phyloP scores from a whole-genome alignment of 768 basidiomycete species.

The Chiua virens region DNA sequence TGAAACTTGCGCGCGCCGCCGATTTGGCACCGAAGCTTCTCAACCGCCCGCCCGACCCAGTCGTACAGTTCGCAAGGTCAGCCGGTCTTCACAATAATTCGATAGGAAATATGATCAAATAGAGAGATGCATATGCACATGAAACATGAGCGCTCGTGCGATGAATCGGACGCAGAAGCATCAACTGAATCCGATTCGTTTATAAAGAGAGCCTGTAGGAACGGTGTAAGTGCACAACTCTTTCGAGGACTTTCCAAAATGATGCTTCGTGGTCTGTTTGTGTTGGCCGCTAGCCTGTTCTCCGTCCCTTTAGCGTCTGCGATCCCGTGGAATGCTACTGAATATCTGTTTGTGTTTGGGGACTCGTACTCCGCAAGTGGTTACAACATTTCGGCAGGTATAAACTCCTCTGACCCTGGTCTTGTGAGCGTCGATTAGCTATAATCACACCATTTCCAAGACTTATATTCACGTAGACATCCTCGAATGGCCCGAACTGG shows the following conservation, averaged over 20 bases:
- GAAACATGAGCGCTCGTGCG: too few species aligned
- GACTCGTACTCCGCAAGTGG: conserved; percentile 64
- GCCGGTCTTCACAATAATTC: too few species aligned
- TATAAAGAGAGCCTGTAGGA: conserved; percentile 9
- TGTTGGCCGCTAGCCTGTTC: conserved; percentile 3
- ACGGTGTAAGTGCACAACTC: too few species aligned
- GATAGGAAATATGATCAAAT: too few species aligned
- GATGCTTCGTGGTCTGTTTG: conserved; percentile 6
- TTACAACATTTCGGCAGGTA: conserved; percentile 57
- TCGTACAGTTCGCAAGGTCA: too few species aligned
- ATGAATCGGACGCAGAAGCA: too few species aligned
- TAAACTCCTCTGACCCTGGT: conserved; percentile 51
- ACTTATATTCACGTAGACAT: conserved; percentile 39
- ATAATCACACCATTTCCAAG: neutral
- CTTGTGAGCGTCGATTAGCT: conserved; percentile 38
- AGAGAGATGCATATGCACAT: too few species aligned
- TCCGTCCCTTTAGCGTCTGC: conserved; percentile 13
- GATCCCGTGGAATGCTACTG: conserved; percentile 50
- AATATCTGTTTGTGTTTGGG: conserved; percentile 61
- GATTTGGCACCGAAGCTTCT: too few species aligned
- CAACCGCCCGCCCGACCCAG: too few species aligned
- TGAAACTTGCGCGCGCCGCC: too few species aligned
- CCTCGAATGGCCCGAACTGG: conserved; percentile 66
- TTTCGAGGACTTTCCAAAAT: conserved; percentile 3
- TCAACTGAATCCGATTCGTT: neutral